phyloP scores from a whole-genome alignment of 2,329 filamentous ascomycete species.

The Aureobasidium uvarum region DNA sequence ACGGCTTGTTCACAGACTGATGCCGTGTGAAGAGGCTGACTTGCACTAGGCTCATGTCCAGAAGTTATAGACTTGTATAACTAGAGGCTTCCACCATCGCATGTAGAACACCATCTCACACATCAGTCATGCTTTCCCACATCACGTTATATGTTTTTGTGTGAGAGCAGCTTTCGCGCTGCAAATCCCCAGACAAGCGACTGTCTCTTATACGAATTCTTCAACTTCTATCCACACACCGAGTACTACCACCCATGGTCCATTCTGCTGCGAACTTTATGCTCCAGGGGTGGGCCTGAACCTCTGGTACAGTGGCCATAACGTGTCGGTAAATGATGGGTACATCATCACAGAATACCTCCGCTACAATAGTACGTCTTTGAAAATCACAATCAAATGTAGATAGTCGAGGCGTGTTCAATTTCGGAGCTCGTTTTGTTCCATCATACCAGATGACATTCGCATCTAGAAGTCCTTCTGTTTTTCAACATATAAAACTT shows the following conservation, averaged over 20 bases:
- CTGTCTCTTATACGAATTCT: neutral
- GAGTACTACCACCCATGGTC: neutral
- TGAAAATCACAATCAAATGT: neutral
- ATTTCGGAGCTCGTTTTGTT: no score
- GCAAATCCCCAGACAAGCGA: slow-evolving; percentile 8
- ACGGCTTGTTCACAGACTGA: neutral
- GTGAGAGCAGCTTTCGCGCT: neutral
- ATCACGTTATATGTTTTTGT: neutral
- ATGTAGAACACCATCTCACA: neutral
- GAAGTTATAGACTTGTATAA: neutral
- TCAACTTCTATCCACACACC: neutral
- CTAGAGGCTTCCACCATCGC: neutral
- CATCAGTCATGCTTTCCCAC: neutral
- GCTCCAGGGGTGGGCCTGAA: neutral
- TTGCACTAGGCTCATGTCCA: neutral
- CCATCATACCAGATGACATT: no score
- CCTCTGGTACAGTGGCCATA: neutral
- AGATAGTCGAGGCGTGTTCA: neutral
- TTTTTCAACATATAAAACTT: neutral
- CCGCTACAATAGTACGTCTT: neutral
- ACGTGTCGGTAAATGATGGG: neutral
- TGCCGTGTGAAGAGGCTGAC: neutral
- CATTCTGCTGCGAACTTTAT: neutral
- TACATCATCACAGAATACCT: neutral
- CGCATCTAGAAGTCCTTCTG: neutral